A percentile compares a stretch with the other conserved stretches of the same genome.
phyloP scores from a whole-genome alignment of 2,329 filamentous ascomycete genomes.

The Trichophyton verrucosum region DNA sequence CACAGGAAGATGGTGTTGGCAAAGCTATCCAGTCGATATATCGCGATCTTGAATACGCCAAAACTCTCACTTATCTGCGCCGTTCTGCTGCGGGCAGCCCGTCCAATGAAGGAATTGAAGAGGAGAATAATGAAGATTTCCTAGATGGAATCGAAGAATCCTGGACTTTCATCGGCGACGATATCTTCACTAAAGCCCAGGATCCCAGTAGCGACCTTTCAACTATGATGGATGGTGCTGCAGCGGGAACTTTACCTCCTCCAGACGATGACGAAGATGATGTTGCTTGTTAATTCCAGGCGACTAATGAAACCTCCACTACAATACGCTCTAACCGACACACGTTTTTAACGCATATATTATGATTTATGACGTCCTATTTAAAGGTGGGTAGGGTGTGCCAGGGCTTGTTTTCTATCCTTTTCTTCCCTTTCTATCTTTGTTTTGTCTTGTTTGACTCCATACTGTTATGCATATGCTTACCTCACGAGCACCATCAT shows the following conservation, averaged over 20 bases:
- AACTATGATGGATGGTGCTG: slow-evolving; percentile 5
- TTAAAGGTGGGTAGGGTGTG: background rate
- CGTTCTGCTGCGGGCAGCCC: slow-evolving; percentile 24
- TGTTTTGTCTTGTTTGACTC: too few relatives aligned
- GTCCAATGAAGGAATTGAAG: slow-evolving; percentile 24
- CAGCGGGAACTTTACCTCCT: slow-evolving; percentile 6
- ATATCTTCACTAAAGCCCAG: slow-evolving; percentile 3
- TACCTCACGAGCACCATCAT: background rate
- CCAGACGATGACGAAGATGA: slow-evolving; percentile 8
- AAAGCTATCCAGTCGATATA: slow-evolving; percentile 87
- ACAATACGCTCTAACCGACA: background rate
- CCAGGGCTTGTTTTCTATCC: background rate
- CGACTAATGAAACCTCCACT: background rate
- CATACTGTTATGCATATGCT: background rate
- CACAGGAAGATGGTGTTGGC: slow-evolving; percentile 76
- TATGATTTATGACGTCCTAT: background rate
- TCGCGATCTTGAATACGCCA: slow-evolving; percentile 86
- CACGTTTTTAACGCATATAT: background rate
- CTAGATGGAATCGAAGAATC: slow-evolving; percentile 63
- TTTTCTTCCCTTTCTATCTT: background rate
- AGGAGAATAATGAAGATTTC: slow-evolving; percentile 34
- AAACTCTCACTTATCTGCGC: slow-evolving; percentile 60
- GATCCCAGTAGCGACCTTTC: slow-evolving; percentile 7
- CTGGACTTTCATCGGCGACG: slow-evolving; percentile 76
- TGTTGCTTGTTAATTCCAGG: slow-evolving; percentile 1